Evolutionary conservation across 495 filamentous ascomycete species (phyloP).

Genomic region (Daldinia vernicosa): DNA sequence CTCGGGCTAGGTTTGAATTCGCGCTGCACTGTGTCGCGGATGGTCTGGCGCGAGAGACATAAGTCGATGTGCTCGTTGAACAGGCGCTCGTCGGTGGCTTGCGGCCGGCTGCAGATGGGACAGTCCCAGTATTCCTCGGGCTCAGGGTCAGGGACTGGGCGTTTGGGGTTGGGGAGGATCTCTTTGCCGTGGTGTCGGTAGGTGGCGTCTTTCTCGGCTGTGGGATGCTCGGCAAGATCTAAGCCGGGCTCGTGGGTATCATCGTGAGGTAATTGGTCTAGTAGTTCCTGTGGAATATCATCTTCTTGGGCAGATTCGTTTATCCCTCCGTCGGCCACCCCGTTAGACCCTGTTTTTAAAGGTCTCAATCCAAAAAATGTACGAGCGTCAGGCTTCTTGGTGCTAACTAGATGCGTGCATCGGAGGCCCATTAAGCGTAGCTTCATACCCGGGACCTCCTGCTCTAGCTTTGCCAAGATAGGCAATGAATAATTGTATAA

Average conservation of each 20-base stretch:
- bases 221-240: background rate
- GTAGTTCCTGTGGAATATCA: constrained; percentile 71
- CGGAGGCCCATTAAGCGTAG: constrained; percentile 88
- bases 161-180: constrained; percentile 58
- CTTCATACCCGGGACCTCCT: constrained; percentile 82
- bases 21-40: constrained; percentile 79
- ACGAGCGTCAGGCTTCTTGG: constrained; percentile 73
- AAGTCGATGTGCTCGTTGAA: constrained; percentile 97
- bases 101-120: constrained; percentile 81
- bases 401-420: constrained; percentile 85
- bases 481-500: constrained; percentile 83
- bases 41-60: constrained; percentile 86
- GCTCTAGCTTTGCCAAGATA: constrained; percentile 85
- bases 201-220: constrained; percentile 3
- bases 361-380: constrained; percentile 80
- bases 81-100: constrained; percentile 73
- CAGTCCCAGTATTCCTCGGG: constrained; percentile 77
- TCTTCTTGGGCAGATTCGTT: constrained; percentile 39
- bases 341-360: constrained; percentile 27
- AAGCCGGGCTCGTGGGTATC: constrained; percentile 1
- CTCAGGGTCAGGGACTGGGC: constrained; percentile 43
- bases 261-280: constrained; percentile 60
- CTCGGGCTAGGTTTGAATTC: constrained; percentile 36
- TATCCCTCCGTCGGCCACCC: constrained; percentile 12
- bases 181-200: constrained; percentile 60